These are phyloP conservation scores for Tricholoma terreum DNA, from an alignment of 768 basidiomycete species.

Conservation along the genomic window DNA sequence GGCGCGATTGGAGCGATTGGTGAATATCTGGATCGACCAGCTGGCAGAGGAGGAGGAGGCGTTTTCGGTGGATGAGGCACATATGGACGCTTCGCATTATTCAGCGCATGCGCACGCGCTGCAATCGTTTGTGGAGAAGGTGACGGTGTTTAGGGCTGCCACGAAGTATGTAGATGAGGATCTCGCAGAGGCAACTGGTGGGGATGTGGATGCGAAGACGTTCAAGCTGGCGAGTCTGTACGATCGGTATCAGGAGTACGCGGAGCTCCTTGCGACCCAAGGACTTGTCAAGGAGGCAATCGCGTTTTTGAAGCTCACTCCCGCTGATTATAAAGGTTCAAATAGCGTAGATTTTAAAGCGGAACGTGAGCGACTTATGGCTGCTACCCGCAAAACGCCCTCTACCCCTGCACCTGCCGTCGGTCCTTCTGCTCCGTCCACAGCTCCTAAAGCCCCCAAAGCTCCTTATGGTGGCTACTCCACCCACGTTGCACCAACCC, in stretches of 20 bases:
- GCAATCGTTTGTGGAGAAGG: conserved; percentile 95
- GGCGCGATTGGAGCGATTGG: conserved; percentile 79
- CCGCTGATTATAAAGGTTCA: conserved; percentile 70
- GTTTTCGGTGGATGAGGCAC: conserved; percentile 38
- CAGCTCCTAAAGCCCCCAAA: conserved; percentile 12
- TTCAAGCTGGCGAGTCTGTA: conserved; percentile 88
- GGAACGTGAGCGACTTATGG: conserved; percentile 37
- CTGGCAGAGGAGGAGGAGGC: conserved; percentile 77
- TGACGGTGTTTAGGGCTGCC: conserved; percentile 88
- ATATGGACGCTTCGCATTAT: conserved; percentile 54
- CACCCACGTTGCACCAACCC: conserved; percentile 14
- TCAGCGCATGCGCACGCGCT: conserved; percentile 82
- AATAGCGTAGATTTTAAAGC: conserved; percentile 37
- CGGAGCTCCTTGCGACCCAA: conserved; percentile 86
- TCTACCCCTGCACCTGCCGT: conserved; percentile 18
- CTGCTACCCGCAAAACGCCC: conserved; percentile 23
- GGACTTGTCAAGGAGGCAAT: conserved; percentile 85
- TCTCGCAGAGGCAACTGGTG: conserved; percentile 39
- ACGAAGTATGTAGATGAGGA: conserved; percentile 78
- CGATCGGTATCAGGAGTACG: conserved; percentile 94
- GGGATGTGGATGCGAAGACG: conserved; percentile 48
- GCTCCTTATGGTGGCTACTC: conserved; percentile 22
- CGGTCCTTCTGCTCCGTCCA: conserved; percentile 13
- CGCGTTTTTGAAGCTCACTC: conserved; percentile 75
- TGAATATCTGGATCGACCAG: conserved; percentile 92